These are phyloP conservation scores for Geotrichum carabidarum DNA, from an alignment of 1,139 yeast genomes.

Conservation along the genomic window DNA sequence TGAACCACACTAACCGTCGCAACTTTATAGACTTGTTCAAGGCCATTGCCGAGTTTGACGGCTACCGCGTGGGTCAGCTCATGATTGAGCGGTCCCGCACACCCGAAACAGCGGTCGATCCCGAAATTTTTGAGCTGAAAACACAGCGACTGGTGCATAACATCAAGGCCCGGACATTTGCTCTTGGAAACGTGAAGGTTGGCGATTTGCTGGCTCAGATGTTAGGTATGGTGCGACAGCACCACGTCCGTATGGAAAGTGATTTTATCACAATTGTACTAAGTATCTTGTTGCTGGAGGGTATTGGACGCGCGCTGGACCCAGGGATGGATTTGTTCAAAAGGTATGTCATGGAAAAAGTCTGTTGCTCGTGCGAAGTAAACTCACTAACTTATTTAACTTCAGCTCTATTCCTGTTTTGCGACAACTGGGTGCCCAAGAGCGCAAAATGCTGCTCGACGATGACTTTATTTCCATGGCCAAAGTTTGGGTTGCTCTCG, in stretches of 20 bases:
- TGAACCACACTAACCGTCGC: conserved; percentile 67
- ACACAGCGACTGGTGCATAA: conserved; percentile 77
- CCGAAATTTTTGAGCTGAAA: conserved; percentile 78
- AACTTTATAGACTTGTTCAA: conserved; percentile 87
- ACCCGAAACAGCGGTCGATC: conserved; percentile 83
- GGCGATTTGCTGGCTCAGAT: conserved; percentile 88
- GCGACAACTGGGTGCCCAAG: conserved; percentile 71
- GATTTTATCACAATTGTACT: conserved; percentile 92
- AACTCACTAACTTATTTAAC: conserved; percentile 21
- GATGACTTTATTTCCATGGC: conserved; percentile 70
- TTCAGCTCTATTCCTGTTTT: conserved; percentile 79
- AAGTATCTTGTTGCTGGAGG: conserved; percentile 83
- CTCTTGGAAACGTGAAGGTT: conserved; percentile 84
- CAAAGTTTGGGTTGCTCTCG: conserved; percentile 87
- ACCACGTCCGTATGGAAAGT: conserved; percentile 96
- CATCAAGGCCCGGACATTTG: conserved; percentile 82
- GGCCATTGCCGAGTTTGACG: conserved; percentile 87
- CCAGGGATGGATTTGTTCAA: conserved; percentile 91
- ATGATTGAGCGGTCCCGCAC: conserved; percentile 94
- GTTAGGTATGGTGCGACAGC: conserved; percentile 82
- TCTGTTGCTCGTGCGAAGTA: conserved; percentile 36
- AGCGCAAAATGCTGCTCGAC: conserved; percentile 45
- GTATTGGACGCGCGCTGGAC: conserved; percentile 89
- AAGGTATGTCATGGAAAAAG: conserved; percentile 52
- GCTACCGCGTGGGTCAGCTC: conserved; percentile 87